Conservation (phyloP, 805 yeast genomes). For the Candida parachauliodes region DNA sequence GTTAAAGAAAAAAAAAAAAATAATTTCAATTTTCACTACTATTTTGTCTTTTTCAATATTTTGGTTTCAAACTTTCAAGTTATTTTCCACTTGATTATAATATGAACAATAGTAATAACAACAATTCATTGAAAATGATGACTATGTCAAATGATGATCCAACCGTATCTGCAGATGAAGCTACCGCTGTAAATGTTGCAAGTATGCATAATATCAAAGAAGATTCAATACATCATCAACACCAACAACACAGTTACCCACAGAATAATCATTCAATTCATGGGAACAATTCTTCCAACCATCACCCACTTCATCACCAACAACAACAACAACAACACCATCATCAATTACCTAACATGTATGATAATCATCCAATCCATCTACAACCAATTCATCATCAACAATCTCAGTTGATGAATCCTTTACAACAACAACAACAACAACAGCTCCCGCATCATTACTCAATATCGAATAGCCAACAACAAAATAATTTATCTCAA, state of each 20-base stretch:
- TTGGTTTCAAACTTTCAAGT: too few species aligned
- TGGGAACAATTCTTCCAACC: too few species aligned
- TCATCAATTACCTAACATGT: constrained; percentile 6
- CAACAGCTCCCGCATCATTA: constrained; percentile 2
- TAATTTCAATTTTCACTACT: too few species aligned
- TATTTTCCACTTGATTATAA: too few species aligned
- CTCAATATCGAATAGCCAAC: constrained; percentile 4
- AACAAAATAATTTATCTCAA: constrained; percentile 3
- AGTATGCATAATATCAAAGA: constrained; percentile 8
- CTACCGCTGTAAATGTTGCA: constrained; percentile 16
- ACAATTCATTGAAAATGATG: constrained; percentile 6
- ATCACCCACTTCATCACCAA: constrained; percentile 4
- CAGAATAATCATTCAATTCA: too few species aligned
- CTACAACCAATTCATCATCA: constrained; percentile 4
- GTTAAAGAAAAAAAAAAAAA: too few species aligned
- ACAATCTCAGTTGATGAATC: too few species aligned
- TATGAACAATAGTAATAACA: neutral
- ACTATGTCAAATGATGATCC: constrained; percentile 8
- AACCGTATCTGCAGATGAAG: constrained; percentile 17
- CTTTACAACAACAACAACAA: neutral
- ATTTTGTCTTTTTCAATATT: too few species aligned
- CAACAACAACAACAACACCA: constrained; percentile 9
- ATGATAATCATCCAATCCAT: neutral
- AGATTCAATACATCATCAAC: constrained; percentile 5
- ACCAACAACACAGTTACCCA: constrained; percentile 1